phyloP scores from a whole-genome alignment of 768 basidiomycete genomes.

The Trametes elegans region DNA sequence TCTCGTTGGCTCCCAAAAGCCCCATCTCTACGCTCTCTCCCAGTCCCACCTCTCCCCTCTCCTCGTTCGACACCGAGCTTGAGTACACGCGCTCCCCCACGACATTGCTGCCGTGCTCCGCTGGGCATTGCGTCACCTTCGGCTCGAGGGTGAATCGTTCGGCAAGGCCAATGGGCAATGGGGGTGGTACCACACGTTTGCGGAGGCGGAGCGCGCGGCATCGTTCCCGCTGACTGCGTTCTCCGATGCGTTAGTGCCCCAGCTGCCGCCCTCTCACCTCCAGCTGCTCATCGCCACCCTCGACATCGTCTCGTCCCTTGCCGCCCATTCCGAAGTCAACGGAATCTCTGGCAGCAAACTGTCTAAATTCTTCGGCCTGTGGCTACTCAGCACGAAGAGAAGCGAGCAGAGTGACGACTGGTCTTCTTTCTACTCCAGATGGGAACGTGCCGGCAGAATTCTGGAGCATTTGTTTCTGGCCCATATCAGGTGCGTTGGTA shows the following conservation, averaged over 20 bases:
- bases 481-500: conserved; percentile 55
- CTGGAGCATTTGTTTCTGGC: conserved; percentile 77
- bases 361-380: conserved; percentile 69
- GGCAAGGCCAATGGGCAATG: conserved; percentile 48
- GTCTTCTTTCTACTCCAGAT: conserved; percentile 64
- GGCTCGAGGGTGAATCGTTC: conserved; percentile 57
- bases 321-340: conserved; percentile 69
- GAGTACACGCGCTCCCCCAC: conserved; percentile 65
- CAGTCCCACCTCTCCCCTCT: conserved; percentile 42
- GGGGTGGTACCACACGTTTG: conserved; percentile 68
- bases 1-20: conserved; percentile 52
- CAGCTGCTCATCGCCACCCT: conserved; percentile 58
- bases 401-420: conserved; percentile 55
- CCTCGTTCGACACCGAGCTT: conserved; percentile 64
- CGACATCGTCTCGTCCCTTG: conserved; percentile 64
- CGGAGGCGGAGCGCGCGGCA: conserved; percentile 53
- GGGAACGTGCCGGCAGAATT: conserved; percentile 71
- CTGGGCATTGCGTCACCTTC: conserved; percentile 76
- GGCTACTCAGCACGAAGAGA: conserved; percentile 57
- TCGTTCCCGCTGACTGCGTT: conserved; percentile 66
- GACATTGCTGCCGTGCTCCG: conserved; percentile 80
- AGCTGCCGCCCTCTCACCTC: conserved; percentile 54
- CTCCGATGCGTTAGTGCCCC: conserved; percentile 57
- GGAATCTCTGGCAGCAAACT: conserved; percentile 78
- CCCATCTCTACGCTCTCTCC: conserved; percentile 51